Evolutionary conservation across 164 flowering plant genomes (phyloP), one percentile per base, ranked within the genome.

Genomic region (Stephania yunnanensis): DNA sequence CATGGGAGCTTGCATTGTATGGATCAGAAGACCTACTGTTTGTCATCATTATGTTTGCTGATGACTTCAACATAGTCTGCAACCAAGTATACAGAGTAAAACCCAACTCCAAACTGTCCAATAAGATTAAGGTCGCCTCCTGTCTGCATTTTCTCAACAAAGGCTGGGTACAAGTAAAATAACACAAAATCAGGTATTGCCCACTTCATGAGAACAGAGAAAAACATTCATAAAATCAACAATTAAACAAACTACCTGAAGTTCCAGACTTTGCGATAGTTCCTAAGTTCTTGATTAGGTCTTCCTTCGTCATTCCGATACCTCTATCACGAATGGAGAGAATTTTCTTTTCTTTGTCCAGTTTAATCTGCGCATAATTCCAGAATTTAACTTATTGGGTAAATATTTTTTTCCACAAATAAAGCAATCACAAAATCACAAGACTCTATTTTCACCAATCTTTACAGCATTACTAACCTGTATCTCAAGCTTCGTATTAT

Each of bases 101-200:
- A 95, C 61, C 99, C 99, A 80, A 95, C 99, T 73, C 99, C 99
- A 86, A 95, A 95, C 79, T 95, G 99, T 30, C 99, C 99, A 86
- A 95, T 95, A 46, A 95, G 87, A 79, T 92, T 93, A 42, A 95
- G 88, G 80, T 95, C 99, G 29, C 98, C 99, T 71, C 99, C 86
- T 7, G 94, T 82, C 80, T 95, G 93, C 95, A 95, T 86, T 79
- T 92, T 93, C 86, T 95, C 99, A 69, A 95, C 90, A 81, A 95
- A 95, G 53, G 99, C 99, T 95, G 89, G 63, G 86, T 10, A 48
- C 71, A 74, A 71, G 36, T 15, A 70, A 75, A 20, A 31, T 31
- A 7, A 6, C 61, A 19, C 17, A 61, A 46, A 53, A 8, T 77
- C 58, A 80, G 7, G 42, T 15, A 46, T 13, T 17, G 50, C 52